A percentile compares a stretch with the other conserved stretches of the same genome.
Evolutionary conservation across 2,329 filamentous ascomycete genomes (phyloP).

Genomic region (Cladophialophora exuberans): DNA sequence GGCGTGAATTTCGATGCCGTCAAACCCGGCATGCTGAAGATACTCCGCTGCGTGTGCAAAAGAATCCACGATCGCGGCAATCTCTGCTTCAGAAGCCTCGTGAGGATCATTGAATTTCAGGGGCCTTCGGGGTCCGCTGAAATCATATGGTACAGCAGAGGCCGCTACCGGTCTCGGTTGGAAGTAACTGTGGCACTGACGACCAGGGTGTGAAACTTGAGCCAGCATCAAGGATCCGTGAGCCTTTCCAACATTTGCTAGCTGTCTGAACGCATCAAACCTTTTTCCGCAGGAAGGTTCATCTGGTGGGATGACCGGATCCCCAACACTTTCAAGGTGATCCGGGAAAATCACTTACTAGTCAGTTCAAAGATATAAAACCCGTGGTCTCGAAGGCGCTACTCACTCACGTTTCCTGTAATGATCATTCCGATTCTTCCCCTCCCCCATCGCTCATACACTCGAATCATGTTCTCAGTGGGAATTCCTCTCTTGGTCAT

Average conservation of each 20-base stretch:
- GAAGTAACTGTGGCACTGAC: conserved; percentile 53
- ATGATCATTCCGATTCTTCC: conserved; percentile 61
- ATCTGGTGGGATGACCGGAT: conserved; percentile 61
- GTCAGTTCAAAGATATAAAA: not conserved
- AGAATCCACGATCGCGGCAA: conserved; percentile 59
- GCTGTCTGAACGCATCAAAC: conserved; percentile 62
- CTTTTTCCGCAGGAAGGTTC: conserved; percentile 57
- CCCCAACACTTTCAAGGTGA: conserved; percentile 61
- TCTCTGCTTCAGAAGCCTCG: conserved; percentile 38
- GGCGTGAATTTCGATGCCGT: conserved; percentile 55
- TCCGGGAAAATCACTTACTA: conserved; percentile 62
- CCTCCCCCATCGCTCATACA: conserved; percentile 66
- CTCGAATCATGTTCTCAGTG: conserved; percentile 56
- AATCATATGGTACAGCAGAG: conserved; percentile 33
- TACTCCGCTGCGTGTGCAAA: conserved; percentile 67
- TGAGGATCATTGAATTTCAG: conserved; percentile 43
- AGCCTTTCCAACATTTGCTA: conserved; percentile 60
- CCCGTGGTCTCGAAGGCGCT: too few species aligned
- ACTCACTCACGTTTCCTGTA: conserved; percentile 64
- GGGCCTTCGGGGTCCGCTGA: conserved; percentile 43
- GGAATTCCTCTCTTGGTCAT: conserved; percentile 58
- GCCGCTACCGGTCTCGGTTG: conserved; percentile 41
- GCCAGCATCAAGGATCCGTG: conserved; percentile 62
- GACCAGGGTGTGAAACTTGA: conserved; percentile 67
- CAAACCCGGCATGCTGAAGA: conserved; percentile 64